Conservation (phyloP, 176 grass and related monocot genomes). For the Oryza rufipogon region DNA sequence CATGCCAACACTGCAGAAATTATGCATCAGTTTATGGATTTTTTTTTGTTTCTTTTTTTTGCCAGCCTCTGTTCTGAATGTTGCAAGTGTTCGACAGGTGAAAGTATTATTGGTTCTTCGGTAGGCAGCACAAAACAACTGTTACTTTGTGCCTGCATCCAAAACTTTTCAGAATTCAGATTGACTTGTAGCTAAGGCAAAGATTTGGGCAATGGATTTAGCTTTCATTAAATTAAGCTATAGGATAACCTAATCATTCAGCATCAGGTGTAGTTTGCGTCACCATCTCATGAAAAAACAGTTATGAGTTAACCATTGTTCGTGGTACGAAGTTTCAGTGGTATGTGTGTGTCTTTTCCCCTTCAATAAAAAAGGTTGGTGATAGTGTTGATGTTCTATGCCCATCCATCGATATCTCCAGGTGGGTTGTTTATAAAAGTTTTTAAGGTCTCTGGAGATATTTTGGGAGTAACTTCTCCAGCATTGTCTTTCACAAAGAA, state of each 20-base stretch:
- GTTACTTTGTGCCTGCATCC: background rate
- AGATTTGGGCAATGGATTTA: slow-evolving; percentile 32
- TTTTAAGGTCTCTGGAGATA: too few relatives aligned
- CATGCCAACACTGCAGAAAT: slow-evolving; percentile 2
- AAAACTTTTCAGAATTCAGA: background rate
- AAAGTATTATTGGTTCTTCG: background rate
- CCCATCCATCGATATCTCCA: background rate
- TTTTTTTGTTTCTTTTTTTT: background rate
- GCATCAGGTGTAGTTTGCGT: slow-evolving; percentile 17
- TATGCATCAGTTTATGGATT: background rate
- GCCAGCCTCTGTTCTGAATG: background rate
- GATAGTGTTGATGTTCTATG: background rate
- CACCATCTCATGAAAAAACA: background rate
- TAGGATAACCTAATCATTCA: background rate
- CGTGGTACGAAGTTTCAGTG: background rate
- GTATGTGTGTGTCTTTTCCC: background rate
- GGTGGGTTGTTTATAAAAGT: too few relatives aligned
- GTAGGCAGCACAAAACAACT: slow-evolving; percentile 10
- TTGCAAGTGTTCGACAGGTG: background rate
- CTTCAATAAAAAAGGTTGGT: background rate
- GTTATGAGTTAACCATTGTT: background rate
- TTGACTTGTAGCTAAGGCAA: background rate
- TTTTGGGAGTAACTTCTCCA: too few relatives aligned
- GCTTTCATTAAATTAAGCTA: background rate
- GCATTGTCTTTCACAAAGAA: too few relatives aligned